A percentile compares a stretch with the other conserved stretches of the same genome.
These are phyloP conservation scores for Cardamine resedifolia DNA, from an alignment of 345 rosid species.

Conservation along the genomic window DNA sequence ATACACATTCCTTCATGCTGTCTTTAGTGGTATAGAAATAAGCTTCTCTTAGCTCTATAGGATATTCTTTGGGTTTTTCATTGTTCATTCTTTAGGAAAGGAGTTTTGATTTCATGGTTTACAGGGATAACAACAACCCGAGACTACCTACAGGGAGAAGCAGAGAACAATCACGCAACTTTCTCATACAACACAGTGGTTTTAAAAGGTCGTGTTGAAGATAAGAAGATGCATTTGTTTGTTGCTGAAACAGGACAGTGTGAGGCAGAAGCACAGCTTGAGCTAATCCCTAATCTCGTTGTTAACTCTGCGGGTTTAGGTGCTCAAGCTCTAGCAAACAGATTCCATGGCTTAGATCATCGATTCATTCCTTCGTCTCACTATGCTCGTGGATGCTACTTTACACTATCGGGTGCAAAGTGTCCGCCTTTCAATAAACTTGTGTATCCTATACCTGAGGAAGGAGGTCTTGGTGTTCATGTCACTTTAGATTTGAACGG, in stretches of 20 bases:
- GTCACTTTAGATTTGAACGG: slow-evolving; percentile 89
- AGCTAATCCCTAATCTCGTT: slow-evolving; percentile 61
- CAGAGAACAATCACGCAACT: slow-evolving; percentile 62
- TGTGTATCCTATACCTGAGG: slow-evolving; percentile 90
- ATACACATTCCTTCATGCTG: slow-evolving; percentile 81
- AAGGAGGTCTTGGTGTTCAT: slow-evolving; percentile 91
- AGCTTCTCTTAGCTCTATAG: not conserved
- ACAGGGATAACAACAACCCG: slow-evolving; percentile 35
- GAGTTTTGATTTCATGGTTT: slow-evolving; percentile 45
- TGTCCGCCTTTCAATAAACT: slow-evolving; percentile 58
- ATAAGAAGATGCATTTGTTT: slow-evolving; percentile 52
- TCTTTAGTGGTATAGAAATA: slow-evolving; percentile 61
- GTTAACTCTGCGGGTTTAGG: slow-evolving; percentile 87
- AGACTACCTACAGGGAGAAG: slow-evolving; percentile 67
- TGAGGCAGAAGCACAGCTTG: slow-evolving; percentile 53
- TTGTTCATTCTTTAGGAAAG: slow-evolving; percentile 15
- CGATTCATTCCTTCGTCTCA: slow-evolving; percentile 50
- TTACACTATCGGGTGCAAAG: slow-evolving; percentile 54
- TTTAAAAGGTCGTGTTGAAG: slow-evolving; percentile 61
- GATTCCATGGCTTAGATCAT: slow-evolving; percentile 54
- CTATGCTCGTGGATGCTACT: slow-evolving; percentile 90
- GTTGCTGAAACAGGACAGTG: slow-evolving; percentile 49
- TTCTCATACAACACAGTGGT: slow-evolving; percentile 78
- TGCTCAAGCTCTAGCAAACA: slow-evolving; percentile 66
- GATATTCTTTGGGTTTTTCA: not conserved